phyloP scores from a whole-genome alignment of 345 rosid species.

The Noccaea bulbosa region DNA sequence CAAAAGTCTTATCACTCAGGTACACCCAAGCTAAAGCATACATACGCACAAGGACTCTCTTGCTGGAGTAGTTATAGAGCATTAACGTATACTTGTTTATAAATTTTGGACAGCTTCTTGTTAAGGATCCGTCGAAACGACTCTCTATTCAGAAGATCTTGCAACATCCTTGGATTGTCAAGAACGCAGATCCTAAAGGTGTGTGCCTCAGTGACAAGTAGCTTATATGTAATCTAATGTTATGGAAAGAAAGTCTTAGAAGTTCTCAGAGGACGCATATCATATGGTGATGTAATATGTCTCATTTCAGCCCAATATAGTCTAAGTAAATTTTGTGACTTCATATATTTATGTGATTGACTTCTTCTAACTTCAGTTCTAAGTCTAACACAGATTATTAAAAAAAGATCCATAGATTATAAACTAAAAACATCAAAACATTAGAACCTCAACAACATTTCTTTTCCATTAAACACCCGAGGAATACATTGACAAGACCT shows the following conservation, averaged over 20 bases:
- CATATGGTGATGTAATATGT: neutral
- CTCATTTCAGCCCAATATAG: constrained; percentile 6
- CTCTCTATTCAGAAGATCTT: constrained; percentile 80
- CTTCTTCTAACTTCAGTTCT: constrained; percentile 10
- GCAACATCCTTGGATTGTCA: constrained; percentile 89
- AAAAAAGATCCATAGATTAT: constrained; percentile 14
- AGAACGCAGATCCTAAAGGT: constrained; percentile 76
- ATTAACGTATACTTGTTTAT: constrained; percentile 14
- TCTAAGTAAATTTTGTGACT: constrained; percentile 12
- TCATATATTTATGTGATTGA: constrained; percentile 2
- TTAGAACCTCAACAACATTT: constrained; percentile 25
- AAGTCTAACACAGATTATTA: constrained; percentile 29
- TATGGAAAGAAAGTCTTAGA: constrained; percentile 10
- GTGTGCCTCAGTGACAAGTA: constrained; percentile 41
- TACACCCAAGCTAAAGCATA: constrained; percentile 35
- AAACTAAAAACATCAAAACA: constrained; percentile 17
- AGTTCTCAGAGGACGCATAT: neutral
- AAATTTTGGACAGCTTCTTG: constrained; percentile 70
- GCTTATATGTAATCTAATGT: constrained; percentile 15
- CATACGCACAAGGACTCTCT: constrained; percentile 14
- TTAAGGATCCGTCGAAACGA: constrained; percentile 80
- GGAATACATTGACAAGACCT: constrained; percentile 40
- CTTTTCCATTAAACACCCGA: constrained; percentile 34
- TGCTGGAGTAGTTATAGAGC: constrained; percentile 14
- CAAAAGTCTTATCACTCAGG: constrained; percentile 66